Evolutionary conservation across 768 basidiomycete species (phyloP).

Genomic region (Boletus rufocinnamomeus): DNA sequence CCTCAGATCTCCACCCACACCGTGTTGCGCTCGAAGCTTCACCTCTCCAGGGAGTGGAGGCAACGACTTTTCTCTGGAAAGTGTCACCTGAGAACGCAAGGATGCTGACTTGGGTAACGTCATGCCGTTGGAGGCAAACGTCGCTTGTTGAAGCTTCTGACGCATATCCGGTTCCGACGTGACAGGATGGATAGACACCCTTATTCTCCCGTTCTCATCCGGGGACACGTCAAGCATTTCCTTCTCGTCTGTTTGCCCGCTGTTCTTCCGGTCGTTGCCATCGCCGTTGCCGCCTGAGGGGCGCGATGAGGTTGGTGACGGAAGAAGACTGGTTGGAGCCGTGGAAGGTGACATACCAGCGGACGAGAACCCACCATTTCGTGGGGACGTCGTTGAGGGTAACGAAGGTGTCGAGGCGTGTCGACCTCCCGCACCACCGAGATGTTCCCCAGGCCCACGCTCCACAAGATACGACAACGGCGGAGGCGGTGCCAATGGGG

Average conservation of each 20-base stretch:
- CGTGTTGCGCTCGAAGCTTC: slow-evolving; percentile 41
- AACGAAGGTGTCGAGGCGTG: slow-evolving; percentile 73
- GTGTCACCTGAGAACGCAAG: slow-evolving; percentile 16
- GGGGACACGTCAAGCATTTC: slow-evolving; percentile 36
- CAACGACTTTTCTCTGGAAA: slow-evolving; percentile 69
- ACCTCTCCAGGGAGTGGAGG: slow-evolving; percentile 72
- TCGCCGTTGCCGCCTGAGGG: slow-evolving; percentile 61
- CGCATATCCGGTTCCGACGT: slow-evolving; percentile 67
- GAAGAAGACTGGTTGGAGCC: slow-evolving; percentile 71
- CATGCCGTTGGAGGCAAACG: slow-evolving; percentile 36
- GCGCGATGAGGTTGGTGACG: slow-evolving; percentile 75
- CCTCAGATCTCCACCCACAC: slow-evolving; percentile 43
- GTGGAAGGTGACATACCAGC: slow-evolving; percentile 73
- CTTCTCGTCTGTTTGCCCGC: slow-evolving; percentile 45
- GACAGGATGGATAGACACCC: slow-evolving; percentile 50
- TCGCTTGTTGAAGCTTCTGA: slow-evolving; percentile 41
- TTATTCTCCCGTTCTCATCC: slow-evolving; percentile 38
- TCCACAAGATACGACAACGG: slow-evolving; percentile 84
- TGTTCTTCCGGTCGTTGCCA: slow-evolving; percentile 43
- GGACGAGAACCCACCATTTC: slow-evolving; percentile 51
- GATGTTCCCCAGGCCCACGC: slow-evolving; percentile 53
- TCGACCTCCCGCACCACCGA: slow-evolving; percentile 44
- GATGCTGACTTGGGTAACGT: slow-evolving; percentile 27
- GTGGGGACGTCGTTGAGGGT: slow-evolving; percentile 58
- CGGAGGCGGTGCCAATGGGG: slow-evolving; percentile 87